phyloP scores from a whole-genome alignment of 2,329 filamentous ascomycete genomes.

The Monosporascus sp. region DNA sequence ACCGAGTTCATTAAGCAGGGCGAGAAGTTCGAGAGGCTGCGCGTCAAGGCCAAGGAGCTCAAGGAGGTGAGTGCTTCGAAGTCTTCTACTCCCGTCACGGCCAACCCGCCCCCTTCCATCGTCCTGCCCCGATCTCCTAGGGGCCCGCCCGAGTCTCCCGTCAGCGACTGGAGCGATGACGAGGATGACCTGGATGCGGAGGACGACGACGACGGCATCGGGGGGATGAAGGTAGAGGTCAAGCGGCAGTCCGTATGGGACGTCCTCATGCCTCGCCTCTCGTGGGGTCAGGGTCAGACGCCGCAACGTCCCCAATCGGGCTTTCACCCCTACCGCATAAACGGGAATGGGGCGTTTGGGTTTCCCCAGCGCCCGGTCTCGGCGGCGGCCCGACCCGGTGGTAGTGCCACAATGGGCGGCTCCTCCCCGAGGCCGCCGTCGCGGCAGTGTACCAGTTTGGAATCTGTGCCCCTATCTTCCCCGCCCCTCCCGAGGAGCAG shows the following conservation, averaged over 20 bases:
- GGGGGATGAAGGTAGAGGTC: slow-evolving; percentile 13
- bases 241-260: slow-evolving; percentile 20
- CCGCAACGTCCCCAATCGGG: slow-evolving; percentile 4
- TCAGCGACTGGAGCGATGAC: slow-evolving; percentile 9
- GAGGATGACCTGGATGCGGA: slow-evolving; percentile 9
- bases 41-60: slow-evolving; percentile 47
- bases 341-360: slow-evolving; percentile 8
- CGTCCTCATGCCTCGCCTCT: slow-evolving; percentile 9
- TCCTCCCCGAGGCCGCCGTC: background rate
- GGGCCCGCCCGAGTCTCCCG: slow-evolving; percentile 1
- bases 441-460: background rate
- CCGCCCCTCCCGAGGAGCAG: background rate
- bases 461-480: background rate
- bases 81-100: slow-evolving; percentile 1
- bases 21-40: slow-evolving; percentile 55
- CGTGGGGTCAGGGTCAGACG: slow-evolving; percentile 1
- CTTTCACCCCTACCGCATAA: slow-evolving; percentile 13
- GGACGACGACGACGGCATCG: slow-evolving; percentile 4
- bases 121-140: background rate
- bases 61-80: slow-evolving; percentile 48
- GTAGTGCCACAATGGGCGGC: background rate
- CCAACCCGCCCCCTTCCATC: background rate
- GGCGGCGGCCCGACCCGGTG: background rate
- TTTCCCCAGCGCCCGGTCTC: slow-evolving; percentile 9
- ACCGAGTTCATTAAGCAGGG: slow-evolving; percentile 28